Percentiles rank a stretch among this genome's conserved stretches.
These are phyloP conservation scores for Hygrophoropsis aurantiaca DNA, from an alignment of 768 basidiomycete species.

Conservation along the genomic window DNA sequence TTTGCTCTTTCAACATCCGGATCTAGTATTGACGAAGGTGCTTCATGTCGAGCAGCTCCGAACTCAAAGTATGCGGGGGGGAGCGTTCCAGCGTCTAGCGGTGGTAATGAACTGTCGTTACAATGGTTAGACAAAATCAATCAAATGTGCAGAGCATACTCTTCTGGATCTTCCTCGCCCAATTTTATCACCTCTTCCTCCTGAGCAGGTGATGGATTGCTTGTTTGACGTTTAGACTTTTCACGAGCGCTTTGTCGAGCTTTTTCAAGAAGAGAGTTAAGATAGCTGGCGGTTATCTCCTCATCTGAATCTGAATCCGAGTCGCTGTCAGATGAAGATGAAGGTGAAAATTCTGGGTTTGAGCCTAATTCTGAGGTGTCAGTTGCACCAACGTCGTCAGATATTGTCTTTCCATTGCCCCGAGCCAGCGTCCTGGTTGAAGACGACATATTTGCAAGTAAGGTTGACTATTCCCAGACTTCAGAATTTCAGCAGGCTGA, in stretches of 20 bases:
- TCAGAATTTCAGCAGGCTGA: too few species aligned
- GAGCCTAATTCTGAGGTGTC: conserved; percentile 8
- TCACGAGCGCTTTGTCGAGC: conserved; percentile 53
- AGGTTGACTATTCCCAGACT: too few species aligned
- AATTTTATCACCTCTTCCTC: conserved; percentile 59
- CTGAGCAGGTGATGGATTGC: conserved; percentile 24
- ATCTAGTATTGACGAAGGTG: conserved; percentile 53
- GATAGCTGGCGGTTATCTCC: conserved; percentile 56
- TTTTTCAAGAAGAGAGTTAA: conserved; percentile 61
- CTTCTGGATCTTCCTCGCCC: conserved; percentile 33
- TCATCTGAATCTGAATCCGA: conserved; percentile 39
- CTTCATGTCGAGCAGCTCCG: conserved; percentile 40
- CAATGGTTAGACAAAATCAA: not conserved
- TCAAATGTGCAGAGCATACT: conserved; percentile 28
- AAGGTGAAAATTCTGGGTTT: conserved; percentile 33
- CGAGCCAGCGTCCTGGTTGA: too few species aligned
- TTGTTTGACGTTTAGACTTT: conserved; percentile 16
- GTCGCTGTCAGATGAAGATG: conserved; percentile 29
- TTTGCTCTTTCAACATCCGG: conserved; percentile 57
- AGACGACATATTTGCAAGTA: too few species aligned
- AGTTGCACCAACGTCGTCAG: too few species aligned
- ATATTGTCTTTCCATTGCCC: too few species aligned
- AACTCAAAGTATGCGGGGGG: conserved; percentile 66
- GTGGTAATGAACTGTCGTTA: conserved; percentile 53
- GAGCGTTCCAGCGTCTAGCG: conserved; percentile 62